A percentile compares a stretch with the other conserved stretches of the same genome.
Conservation (phyloP, 257 asterid genomes). For the Gentiana straminea region DNA sequence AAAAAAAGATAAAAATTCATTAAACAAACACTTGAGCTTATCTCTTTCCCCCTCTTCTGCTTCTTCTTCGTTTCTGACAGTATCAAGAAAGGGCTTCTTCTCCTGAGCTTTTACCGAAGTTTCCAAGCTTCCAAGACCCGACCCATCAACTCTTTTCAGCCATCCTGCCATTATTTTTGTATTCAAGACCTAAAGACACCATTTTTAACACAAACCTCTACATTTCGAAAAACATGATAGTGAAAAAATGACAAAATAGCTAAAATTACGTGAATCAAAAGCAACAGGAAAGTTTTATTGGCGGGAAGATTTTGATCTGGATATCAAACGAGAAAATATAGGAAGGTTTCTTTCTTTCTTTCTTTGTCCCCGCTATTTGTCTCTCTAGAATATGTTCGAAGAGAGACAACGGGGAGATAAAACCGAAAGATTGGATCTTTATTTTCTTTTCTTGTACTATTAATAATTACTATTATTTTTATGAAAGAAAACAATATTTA, state of each 20-base stretch:
- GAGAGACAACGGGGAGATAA: slow-evolving; percentile 5
- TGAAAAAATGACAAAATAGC: no score
- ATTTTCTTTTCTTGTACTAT: background rate
- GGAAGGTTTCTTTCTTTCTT: slow-evolving; percentile 17
- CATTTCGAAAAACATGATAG: no score
- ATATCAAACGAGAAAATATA: slow-evolving; percentile 2
- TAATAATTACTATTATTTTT: background rate
- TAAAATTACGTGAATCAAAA: no score
- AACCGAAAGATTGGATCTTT: slow-evolving; percentile 12
- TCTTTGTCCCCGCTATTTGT: slow-evolving; percentile 31
- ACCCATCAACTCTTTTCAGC: slow-evolving; percentile 36
- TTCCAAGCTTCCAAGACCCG: slow-evolving; percentile 22
- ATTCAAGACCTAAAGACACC: slow-evolving; percentile 38
- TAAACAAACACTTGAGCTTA: slow-evolving; percentile 21
- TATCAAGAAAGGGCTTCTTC: slow-evolving; percentile 1
- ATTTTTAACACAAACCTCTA: no score
- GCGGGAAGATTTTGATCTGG: slow-evolving; percentile 18
- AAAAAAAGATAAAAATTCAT: slow-evolving; percentile 22
- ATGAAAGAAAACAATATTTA: background rate
- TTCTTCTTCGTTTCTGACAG: background rate
- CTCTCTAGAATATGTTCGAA: slow-evolving; percentile 12
- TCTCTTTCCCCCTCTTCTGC: background rate
- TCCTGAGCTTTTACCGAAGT: slow-evolving; percentile 7
- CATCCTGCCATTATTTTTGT: slow-evolving; percentile 53
- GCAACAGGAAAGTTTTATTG: slow-evolving; percentile 1